Base-by-base conservation (phyloP, 1,284 basidiomycete genomes). In the Austroboletus niveus region DNA sequence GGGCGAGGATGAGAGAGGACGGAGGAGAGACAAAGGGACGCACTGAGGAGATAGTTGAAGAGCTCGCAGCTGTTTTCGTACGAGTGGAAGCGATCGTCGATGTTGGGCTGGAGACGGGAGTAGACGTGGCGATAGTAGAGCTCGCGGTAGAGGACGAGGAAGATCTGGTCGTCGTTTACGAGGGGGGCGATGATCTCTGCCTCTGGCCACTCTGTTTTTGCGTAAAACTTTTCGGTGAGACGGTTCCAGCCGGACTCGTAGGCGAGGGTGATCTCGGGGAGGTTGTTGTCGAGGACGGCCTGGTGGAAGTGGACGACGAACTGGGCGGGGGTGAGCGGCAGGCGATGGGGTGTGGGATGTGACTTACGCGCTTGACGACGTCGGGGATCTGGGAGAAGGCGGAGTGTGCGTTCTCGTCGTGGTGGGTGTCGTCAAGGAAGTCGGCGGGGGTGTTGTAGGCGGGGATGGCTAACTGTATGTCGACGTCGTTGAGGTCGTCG, bases 11-110 rank as follows among this genome's bases (percentile, higher is more conserved):
- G 14, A 40, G 12, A 14, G 5, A 8, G 24, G 10, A n/a, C 22
- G 6, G 20, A 11, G 5, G 22, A 11, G 24, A 11, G 8, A 12
- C 4, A 12, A 5, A 11, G 7, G 20, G 15, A 72, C 81, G 49
- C 57, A 84, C 82, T 91, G 53, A 92, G 77, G n/a, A 99, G 84
- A 70, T 95, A 95, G 76, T 98, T 98, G 84, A 98, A 72, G 59
- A 99, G 79, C 70, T 97, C 93, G 80, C 96, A 98, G 72, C 94
- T 97, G 75, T 98, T 97, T 72, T 98, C 96, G 73, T 98, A 99
- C 2, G 94, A 96, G 71, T 97, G 93, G 80, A 98, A 95, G 50
- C 96, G 89, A 73, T 98, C 96, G 70, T 98, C 95, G 59, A 98
- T 86, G 70, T 97, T 92, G 51, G 96, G 95, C 66, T 91, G 88